phyloP scores from a whole-genome alignment of 2,329 filamentous ascomycete genomes.

The Cordyceps cicadae region DNA sequence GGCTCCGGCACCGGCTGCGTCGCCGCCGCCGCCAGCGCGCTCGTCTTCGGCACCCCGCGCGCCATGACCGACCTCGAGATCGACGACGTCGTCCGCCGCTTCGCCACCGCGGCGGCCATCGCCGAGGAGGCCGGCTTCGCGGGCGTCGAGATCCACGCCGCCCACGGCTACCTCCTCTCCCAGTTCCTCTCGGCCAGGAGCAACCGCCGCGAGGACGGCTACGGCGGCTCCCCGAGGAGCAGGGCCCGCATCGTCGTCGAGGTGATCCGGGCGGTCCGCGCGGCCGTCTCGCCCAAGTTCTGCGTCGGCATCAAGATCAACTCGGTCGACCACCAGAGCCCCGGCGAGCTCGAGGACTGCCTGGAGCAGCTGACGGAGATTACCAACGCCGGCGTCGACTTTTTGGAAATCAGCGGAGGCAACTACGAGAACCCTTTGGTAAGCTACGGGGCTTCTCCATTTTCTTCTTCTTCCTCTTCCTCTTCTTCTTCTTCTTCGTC shows the following conservation, averaged over 20 bases:
- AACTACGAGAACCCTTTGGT: constrained; percentile 46
- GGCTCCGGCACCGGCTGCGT: constrained; percentile 30
- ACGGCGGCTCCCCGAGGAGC: constrained; percentile 43
- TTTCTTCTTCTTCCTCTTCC: background rate
- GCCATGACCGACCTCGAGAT: constrained; percentile 50
- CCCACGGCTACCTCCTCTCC: constrained; percentile 50
- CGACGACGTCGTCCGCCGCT: constrained; percentile 40
- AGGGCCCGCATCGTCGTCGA: constrained; percentile 44
- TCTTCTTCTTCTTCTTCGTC: background rate
- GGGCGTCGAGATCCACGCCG: constrained; percentile 38
- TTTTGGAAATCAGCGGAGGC: constrained; percentile 60
- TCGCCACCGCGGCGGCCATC: constrained; percentile 44
- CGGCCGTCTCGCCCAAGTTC: constrained; percentile 31
- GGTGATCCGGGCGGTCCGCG: constrained; percentile 35
- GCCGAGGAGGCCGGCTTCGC: constrained; percentile 37
- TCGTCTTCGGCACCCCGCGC: constrained; percentile 45
- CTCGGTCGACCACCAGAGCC: constrained; percentile 46
- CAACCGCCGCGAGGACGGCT: constrained; percentile 46
- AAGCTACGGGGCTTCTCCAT: constrained; percentile 9
- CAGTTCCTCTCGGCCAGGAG: constrained; percentile 45
- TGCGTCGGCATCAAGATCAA: constrained; percentile 49
- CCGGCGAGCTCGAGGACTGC: constrained; percentile 39
- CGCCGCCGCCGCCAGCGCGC: constrained; percentile 20
- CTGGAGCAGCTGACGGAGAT: constrained; percentile 50
- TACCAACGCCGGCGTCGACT: constrained; percentile 47